Conservation (phyloP, 192 early-diverging fungal genomes). For the Phlyctochytrium planicorne region DNA sequence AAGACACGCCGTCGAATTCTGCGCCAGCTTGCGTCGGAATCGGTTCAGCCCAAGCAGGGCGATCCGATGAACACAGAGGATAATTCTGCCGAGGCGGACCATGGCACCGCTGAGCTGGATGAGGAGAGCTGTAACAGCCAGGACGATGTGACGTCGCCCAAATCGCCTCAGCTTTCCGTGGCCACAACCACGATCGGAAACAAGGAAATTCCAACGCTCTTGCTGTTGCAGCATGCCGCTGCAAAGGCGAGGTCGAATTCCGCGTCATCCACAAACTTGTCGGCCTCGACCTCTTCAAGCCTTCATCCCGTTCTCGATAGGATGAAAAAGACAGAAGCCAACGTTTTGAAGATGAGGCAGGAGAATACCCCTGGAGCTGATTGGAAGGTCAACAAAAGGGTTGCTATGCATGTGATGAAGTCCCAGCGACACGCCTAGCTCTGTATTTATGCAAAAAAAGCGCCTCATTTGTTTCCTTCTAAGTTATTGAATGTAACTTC, state of each 20-base stretch:
- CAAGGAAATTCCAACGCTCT: not conserved
- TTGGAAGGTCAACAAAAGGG: too few relatives aligned
- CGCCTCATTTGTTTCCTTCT: too few relatives aligned
- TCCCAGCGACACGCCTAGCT: too few relatives aligned
- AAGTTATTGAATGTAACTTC: too few relatives aligned
- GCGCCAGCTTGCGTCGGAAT: not conserved
- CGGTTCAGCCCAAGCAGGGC: not conserved
- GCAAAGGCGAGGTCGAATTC: not conserved
- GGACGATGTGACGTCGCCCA: not conserved
- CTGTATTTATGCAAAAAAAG: too few relatives aligned
- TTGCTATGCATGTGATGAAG: too few relatives aligned
- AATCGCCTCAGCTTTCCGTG: not conserved
- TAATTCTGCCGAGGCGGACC: not conserved
- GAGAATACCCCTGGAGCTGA: too few relatives aligned
- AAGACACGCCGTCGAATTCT: not conserved
- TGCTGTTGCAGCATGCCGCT: not conserved
- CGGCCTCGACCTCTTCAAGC: not conserved
- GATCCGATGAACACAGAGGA: not conserved
- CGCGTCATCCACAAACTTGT: not conserved
- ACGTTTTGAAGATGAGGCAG: too few relatives aligned
- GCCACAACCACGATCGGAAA: not conserved
- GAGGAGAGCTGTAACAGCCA: not conserved
- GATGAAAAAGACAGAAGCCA: too few relatives aligned
- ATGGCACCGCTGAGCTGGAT: not conserved
- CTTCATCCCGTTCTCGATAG: not conserved